Evolutionary conservation across 768 basidiomycete genomes (phyloP), one percentile per base, ranked within the genome.

Genomic region (Agrocybe pediades): DNA sequence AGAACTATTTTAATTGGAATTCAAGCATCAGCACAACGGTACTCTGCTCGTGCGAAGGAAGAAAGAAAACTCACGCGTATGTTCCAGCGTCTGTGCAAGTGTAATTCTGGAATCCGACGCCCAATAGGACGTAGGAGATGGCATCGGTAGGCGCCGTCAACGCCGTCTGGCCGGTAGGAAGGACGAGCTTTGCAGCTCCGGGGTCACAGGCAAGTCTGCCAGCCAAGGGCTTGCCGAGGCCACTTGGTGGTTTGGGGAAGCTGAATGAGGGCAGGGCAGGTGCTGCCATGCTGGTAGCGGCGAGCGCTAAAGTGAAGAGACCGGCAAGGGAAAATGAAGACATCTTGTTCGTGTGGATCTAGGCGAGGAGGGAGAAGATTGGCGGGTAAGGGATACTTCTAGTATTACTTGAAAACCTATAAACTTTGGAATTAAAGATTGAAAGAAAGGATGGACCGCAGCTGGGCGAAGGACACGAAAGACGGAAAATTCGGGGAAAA

Each of bases 101-200:
- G 59, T 84, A 85, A 59, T 84, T 83, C 63, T 84, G 83, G 27
- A 75, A 71, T 23, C 81, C 79, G 48, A 82, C 70, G 16, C 71
- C 79, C 23, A 83, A 68, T 6, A 73, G 64, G 42, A 83, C 71
- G 52, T 70, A 78, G 8, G 68, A 72, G 1, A 71, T 71, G 7
- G 69, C 52, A 21, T 53, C 59, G 9, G 63, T 65, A 9, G 78
- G 78, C 6, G 66, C 59, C 5, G 71, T 62, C 29, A 82, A 68
- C 6, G 61, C 46, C 16, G 72, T 66, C 54, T 71, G 70, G 23
- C 58, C 62, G 6, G 62, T 17, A 4, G 74, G 72, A 20, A 72
- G 51, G 0, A 49, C 46, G 19, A 74, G 55, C 17, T 57, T 61
- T 24, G 68, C 65, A 20, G 56, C 55, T 6, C 26, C 16, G 65